Evolutionary conservation across 768 basidiomycete genomes (phyloP).

Genomic region (Xerocomellus intermedius): DNA sequence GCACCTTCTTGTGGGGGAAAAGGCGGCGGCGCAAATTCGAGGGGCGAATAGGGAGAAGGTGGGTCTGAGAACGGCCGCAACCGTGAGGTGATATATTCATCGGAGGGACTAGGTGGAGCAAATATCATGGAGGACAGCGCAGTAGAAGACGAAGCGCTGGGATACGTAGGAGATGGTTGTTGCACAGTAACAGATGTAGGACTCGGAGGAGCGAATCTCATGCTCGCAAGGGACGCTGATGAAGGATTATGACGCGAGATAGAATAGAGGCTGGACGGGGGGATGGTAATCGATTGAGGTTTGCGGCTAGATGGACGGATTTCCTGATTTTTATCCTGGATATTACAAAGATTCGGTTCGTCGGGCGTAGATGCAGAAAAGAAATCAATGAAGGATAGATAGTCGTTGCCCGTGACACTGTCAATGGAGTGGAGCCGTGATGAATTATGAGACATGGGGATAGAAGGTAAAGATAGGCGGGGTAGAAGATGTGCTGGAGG

Average conservation of each 20-base stretch:
- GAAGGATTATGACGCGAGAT: constrained; percentile 16
- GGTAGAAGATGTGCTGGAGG: constrained; percentile 31
- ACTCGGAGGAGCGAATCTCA: constrained; percentile 33
- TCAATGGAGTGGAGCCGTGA: constrained; percentile 21
- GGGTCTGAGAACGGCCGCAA: constrained; percentile 23
- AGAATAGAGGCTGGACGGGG: constrained; percentile 21
- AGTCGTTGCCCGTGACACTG: constrained; percentile 32
- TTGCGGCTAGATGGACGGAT: constrained; percentile 10
- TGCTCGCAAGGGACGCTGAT: constrained; percentile 28
- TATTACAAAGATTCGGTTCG: constrained; percentile 2
- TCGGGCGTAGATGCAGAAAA: constrained; percentile 31
- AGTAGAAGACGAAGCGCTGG: constrained; percentile 13
- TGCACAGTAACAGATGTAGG: constrained; percentile 12
- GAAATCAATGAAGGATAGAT: constrained; percentile 49
- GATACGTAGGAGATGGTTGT: constrained; percentile 10
- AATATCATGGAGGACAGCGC: constrained; percentile 31
- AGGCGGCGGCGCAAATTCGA: constrained; percentile 29
- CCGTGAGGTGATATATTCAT: constrained; percentile 6
- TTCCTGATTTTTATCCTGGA: constrained; percentile 1
- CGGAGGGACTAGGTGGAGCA: constrained; percentile 27
- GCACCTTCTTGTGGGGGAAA: background rate
- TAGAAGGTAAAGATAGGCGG: constrained; percentile 20
- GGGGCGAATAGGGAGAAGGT: constrained; percentile 30
- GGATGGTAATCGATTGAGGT: constrained; percentile 20
- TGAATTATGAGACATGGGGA: constrained; percentile 19